A percentile compares a stretch with the other conserved stretches of the same genome.
Conservation (phyloP, 495 filamentous ascomycete species). For the Bacidia gigantensis region DNA sequence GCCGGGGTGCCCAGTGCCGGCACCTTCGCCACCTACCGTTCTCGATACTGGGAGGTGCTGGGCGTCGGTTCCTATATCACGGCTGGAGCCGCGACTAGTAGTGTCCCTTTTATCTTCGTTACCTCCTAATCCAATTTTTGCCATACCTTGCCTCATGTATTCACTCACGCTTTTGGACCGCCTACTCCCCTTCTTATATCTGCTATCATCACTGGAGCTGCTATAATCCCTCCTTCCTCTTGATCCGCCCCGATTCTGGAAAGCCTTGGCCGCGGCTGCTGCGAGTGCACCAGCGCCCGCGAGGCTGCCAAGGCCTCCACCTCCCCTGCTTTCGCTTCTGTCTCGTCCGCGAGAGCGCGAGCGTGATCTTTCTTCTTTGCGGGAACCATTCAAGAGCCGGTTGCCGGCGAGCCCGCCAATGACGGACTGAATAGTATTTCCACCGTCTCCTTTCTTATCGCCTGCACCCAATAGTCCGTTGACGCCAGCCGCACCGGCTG, state of each 20-base stretch:
- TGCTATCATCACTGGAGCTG: conserved; percentile 40
- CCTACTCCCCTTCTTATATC: conserved; percentile 30
- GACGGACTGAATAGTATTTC: conserved; percentile 57
- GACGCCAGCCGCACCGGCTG: conserved; percentile 69
- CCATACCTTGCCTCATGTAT: conserved; percentile 36
- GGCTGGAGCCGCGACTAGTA: conserved; percentile 24
- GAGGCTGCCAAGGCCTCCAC: conserved; percentile 28
- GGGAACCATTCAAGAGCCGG: conserved; percentile 61
- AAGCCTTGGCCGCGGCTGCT: conserved; percentile 70
- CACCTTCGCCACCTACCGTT: conserved; percentile 16
- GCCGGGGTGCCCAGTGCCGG: conserved; percentile 34
- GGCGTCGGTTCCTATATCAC: conserved; percentile 34
- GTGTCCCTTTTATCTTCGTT: conserved; percentile 21
- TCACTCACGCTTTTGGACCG: conserved; percentile 46
- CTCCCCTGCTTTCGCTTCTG: conserved; percentile 28
- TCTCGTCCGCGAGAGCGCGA: conserved; percentile 35
- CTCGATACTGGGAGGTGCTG: conserved; percentile 21
- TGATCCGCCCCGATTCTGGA: conserved; percentile 57
- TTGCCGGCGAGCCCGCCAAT: conserved; percentile 77
- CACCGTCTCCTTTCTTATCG: conserved; percentile 48
- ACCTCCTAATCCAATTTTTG: conserved; percentile 38
- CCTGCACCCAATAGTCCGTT: conserved; percentile 52
- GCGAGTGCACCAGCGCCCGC: conserved; percentile 56
- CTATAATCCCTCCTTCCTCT: conserved; percentile 26
- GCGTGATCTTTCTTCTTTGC: conserved; percentile 44